These are phyloP conservation scores for Stromatinia cepivora DNA, from an alignment of 2,329 filamentous ascomycete species.

Conservation along the genomic window DNA sequence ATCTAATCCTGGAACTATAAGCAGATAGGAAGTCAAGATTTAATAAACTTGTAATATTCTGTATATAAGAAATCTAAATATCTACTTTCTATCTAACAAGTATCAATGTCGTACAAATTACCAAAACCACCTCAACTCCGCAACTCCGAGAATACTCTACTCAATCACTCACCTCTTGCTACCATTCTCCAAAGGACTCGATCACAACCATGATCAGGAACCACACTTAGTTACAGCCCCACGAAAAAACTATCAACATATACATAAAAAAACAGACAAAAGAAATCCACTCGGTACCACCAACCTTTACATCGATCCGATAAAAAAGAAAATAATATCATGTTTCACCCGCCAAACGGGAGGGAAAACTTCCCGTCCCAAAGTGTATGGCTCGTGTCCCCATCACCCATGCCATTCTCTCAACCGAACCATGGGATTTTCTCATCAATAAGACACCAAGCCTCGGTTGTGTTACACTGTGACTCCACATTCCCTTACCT, in stretches of 20 bases:
- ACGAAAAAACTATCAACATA: background rate
- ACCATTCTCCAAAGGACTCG: background rate
- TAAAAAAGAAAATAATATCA: background rate
- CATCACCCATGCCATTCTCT: background rate
- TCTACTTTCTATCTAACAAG: background rate
- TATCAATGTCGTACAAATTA: background rate
- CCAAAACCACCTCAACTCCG: background rate
- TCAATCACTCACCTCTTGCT: too few species aligned
- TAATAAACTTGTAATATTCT: background rate
- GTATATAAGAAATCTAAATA: background rate
- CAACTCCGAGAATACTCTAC: background rate
- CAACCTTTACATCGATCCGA: background rate
- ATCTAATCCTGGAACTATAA: background rate
- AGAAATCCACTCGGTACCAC: background rate
- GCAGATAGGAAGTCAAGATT: too few species aligned
- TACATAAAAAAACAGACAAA: background rate
- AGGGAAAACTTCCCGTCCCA: background rate
- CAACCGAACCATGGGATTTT: slow-evolving; percentile 9
- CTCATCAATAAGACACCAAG: background rate
- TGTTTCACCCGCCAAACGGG: background rate
- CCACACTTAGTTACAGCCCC: background rate
- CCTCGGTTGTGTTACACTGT: background rate
- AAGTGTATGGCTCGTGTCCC: background rate
- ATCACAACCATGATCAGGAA: background rate
- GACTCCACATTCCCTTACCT: slow-evolving; percentile 7